phyloP scores from a whole-genome alignment of 2,329 filamentous ascomycete species.

The Sclerotinia trifoliorum region DNA sequence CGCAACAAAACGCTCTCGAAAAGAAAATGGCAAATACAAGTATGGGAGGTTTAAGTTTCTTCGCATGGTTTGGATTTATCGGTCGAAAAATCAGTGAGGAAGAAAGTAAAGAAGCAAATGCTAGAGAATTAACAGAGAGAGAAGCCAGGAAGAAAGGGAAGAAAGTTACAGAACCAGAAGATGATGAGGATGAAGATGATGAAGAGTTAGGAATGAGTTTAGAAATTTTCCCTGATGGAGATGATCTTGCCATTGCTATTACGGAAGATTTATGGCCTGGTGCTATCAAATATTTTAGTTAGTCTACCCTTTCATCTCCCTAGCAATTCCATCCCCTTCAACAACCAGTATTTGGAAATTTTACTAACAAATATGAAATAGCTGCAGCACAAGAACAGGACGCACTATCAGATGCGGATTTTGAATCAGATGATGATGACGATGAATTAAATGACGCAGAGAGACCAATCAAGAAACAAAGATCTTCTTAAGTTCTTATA shows the following conservation, averaged over 20 bases:
- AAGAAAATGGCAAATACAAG: constrained; percentile 57
- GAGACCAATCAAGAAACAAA: constrained; percentile 13
- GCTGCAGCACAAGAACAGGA: constrained; percentile 71
- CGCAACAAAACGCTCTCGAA: constrained; percentile 51
- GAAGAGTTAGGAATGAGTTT: constrained; percentile 65
- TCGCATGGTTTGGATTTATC: constrained; percentile 82
- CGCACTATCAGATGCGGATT: constrained; percentile 65
- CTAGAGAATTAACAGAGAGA: constrained; percentile 55
- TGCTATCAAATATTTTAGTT: constrained; percentile 89
- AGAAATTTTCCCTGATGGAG: constrained; percentile 86
- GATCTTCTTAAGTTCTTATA: not conserved
- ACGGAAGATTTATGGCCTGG: constrained; percentile 86
- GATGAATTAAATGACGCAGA: not conserved
- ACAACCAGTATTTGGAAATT: not conserved
- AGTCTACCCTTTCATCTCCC: constrained; percentile 39
- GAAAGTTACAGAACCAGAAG: constrained; percentile 31
- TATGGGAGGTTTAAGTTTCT: constrained; percentile 73
- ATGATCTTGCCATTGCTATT: constrained; percentile 76
- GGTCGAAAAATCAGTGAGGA: constrained; percentile 68
- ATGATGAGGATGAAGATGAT: constrained; percentile 52
- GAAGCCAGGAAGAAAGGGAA: constrained; percentile 43
- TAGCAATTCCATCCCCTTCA: constrained; percentile 12
- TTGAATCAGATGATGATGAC: constrained; percentile 61
- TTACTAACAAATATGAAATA: constrained; percentile 44
- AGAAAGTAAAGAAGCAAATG: constrained; percentile 63